Evolutionary conservation across 495 filamentous ascomycete species (phyloP).

Genomic region (Glonium stellatum): DNA sequence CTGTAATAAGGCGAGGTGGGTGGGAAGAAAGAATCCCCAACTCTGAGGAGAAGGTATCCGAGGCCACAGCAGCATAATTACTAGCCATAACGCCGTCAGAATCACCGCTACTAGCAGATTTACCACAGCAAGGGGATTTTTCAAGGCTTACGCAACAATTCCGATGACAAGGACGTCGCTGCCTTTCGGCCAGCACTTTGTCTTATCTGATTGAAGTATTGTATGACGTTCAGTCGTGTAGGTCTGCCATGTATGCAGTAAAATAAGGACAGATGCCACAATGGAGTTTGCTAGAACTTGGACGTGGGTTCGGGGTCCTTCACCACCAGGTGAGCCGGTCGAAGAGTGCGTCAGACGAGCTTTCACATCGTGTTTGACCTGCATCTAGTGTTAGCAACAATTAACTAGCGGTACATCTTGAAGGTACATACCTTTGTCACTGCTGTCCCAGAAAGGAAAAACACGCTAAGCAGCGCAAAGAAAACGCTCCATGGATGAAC

Average conservation of each 20-base stretch:
- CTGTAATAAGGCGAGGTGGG: constrained; percentile 79
- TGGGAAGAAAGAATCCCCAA: constrained; percentile 79
- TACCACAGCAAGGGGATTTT: constrained; percentile 8
- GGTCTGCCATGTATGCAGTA: constrained; percentile 66
- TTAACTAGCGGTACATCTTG: background rate
- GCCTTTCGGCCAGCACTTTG: constrained; percentile 33
- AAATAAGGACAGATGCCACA: constrained; percentile 63
- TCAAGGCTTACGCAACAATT: constrained; percentile 41
- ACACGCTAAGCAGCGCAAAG: constrained; percentile 71
- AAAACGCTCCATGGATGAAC: constrained; percentile 87
- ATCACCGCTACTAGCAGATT: background rate
- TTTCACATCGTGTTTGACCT: constrained; percentile 87
- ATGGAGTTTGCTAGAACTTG: constrained; percentile 89
- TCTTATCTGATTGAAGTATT: background rate
- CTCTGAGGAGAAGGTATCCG: constrained; percentile 94
- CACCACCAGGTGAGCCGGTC: constrained; percentile 62
- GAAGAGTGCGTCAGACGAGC: constrained; percentile 69
- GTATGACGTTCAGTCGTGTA: constrained; percentile 36
- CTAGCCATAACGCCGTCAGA: constrained; percentile 2
- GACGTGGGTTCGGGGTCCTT: constrained; percentile 73
- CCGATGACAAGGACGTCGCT: constrained; percentile 51
- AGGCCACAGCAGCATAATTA: constrained; percentile 82
- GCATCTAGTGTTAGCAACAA: constrained; percentile 1
- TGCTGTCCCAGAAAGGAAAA: constrained; percentile 77
- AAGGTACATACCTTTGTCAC: constrained; percentile 64